phyloP scores from a whole-genome alignment of 228 moss, liverwort and hornwort species.

The Sphagnum fallax region DNA sequence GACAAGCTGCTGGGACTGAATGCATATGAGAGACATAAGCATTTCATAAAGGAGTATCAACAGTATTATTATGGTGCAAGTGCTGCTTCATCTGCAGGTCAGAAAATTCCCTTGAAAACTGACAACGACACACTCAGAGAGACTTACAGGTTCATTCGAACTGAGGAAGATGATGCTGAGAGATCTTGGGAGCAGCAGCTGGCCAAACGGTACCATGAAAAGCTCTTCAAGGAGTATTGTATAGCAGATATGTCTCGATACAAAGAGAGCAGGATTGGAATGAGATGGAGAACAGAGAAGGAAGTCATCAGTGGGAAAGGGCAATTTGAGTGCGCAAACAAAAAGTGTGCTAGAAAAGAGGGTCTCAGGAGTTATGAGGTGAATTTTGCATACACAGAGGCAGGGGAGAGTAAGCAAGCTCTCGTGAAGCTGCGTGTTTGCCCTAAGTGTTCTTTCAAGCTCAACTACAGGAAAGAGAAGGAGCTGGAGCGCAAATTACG shows the following conservation, averaged over 20 bases:
- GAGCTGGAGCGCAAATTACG: slow-evolving; percentile 52
- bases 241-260: slow-evolving; percentile 97
- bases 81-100: slow-evolving; percentile 3
- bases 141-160: slow-evolving; percentile 92
- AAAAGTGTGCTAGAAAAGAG: slow-evolving; percentile 68
- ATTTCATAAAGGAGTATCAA: slow-evolving; percentile 54
- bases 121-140: slow-evolving; percentile 84
- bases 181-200: slow-evolving; percentile 95
- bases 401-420: slow-evolving; percentile 87
- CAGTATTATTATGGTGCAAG: slow-evolving; percentile 24
- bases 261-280: slow-evolving; percentile 92
- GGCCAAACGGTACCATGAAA: slow-evolving; percentile 95
- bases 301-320: slow-evolving; percentile 96
- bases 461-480: slow-evolving; percentile 91
- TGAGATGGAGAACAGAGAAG: slow-evolving; percentile 93
- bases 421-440: slow-evolving; percentile 94
- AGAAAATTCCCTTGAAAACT: slow-evolving; percentile 57
- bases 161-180: slow-evolving; percentile 80
- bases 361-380: slow-evolving; percentile 97
- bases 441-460: slow-evolving; percentile 79
- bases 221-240: slow-evolving; percentile 98
- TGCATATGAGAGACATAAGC: slow-evolving; percentile 68
- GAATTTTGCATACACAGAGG: slow-evolving; percentile 91
- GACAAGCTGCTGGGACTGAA: slow-evolving; percentile 49
- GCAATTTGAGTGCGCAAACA: slow-evolving; percentile 96